phyloP scores from a whole-genome alignment of 768 basidiomycete species.

The Pleurotus tuber-regium region DNA sequence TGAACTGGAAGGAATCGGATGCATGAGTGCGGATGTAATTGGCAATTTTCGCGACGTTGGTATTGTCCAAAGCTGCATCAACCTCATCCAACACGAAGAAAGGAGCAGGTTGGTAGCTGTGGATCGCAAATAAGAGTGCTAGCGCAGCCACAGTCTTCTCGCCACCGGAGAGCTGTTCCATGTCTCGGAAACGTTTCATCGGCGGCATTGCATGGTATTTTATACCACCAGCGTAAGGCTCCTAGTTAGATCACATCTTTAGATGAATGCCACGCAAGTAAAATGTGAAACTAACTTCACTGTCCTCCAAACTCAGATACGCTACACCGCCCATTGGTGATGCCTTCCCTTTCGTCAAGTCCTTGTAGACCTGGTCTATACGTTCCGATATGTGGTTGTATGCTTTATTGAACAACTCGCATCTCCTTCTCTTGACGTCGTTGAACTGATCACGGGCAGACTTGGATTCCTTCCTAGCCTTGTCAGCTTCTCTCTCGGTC shows the following conservation, averaged over 20 bases:
- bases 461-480: constrained; percentile 87
- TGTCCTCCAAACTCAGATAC: constrained; percentile 94
- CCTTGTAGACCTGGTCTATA: constrained; percentile 97
- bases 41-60: constrained; percentile 96
- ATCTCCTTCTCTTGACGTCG: constrained; percentile 73
- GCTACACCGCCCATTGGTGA: constrained; percentile 95
- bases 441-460: constrained; percentile 90
- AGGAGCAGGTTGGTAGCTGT: constrained; percentile 95
- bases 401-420: constrained; percentile 91
- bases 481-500: constrained; percentile 91
- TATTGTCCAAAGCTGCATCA: constrained; percentile 96
- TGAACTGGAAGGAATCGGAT: constrained; percentile 86
- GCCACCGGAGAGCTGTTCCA: constrained; percentile 97
- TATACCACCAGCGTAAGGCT: constrained; percentile 85
- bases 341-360: constrained; percentile 92
- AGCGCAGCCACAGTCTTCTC: constrained; percentile 98
- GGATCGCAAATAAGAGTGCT: constrained; percentile 95
- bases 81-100: constrained; percentile 99
- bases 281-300: constrained; percentile 78
- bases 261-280: not conserved
- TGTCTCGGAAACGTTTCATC: constrained; percentile 98
- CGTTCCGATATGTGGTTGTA: constrained; percentile 94
- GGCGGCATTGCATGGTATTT: constrained; percentile 99
- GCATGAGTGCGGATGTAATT: constrained; percentile 88
- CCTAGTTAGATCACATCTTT: constrained; percentile 36